phyloP scores from a whole-genome alignment of 2,329 filamentous ascomycete species.

The Xylariaceae sp. region DNA sequence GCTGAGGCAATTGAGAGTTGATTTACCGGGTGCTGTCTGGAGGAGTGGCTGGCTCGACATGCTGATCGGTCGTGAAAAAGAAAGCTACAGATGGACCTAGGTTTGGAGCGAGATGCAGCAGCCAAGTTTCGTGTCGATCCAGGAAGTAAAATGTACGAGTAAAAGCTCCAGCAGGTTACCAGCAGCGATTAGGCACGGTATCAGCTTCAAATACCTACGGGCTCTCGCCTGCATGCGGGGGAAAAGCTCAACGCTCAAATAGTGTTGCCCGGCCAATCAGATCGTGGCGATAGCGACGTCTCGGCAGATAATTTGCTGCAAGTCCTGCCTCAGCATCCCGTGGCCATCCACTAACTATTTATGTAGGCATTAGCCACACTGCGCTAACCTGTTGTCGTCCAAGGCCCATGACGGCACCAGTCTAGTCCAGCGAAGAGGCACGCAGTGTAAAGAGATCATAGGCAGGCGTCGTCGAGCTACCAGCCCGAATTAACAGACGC shows the following conservation, averaged over 20 bases:
- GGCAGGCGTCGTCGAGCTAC: too few species aligned
- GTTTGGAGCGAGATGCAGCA: not conserved
- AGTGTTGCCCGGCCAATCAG: not conserved
- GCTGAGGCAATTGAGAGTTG: slow-evolving; percentile 7
- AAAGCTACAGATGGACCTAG: not conserved
- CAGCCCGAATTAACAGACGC: not conserved
- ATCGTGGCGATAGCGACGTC: not conserved
- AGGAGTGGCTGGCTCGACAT: slow-evolving; percentile 98
- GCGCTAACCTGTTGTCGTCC: not conserved
- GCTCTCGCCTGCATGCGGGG: not conserved
- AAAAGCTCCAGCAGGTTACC: not conserved
- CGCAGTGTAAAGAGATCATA: not conserved
- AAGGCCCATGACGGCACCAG: not conserved
- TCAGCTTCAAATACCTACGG: not conserved
- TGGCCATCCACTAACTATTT: not conserved
- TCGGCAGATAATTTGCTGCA: not conserved
- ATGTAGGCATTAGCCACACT: not conserved
- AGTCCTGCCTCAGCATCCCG: not conserved
- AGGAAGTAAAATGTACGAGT: not conserved
- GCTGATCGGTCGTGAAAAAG: slow-evolving; percentile 2
- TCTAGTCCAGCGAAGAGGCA: not conserved
- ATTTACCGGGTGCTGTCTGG: slow-evolving; percentile 79
- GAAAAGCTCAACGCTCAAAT: not conserved
- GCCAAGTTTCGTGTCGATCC: not conserved
- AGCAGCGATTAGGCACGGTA: not conserved